These are phyloP conservation scores for Asterella californica DNA, from an alignment of 225 moss, liverwort and hornwort genomes.

Conservation along the genomic window DNA sequence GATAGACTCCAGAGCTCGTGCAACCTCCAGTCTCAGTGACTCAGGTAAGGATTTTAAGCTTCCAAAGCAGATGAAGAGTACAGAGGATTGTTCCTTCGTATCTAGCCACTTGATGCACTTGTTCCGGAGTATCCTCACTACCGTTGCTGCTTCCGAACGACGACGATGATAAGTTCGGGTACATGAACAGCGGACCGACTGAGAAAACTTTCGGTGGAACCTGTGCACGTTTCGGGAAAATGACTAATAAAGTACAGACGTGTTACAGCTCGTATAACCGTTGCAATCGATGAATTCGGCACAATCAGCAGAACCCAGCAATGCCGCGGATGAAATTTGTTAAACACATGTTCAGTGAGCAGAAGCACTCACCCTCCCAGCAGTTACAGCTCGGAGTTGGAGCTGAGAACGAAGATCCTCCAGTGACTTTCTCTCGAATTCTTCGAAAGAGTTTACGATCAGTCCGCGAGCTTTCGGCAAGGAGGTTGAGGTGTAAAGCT, in stretches of 20 bases:
- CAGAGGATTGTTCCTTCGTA: constrained; percentile 16
- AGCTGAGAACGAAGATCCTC: constrained; percentile 25
- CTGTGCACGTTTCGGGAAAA: too few relatives aligned
- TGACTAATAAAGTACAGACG: too few relatives aligned
- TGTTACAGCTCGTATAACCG: too few relatives aligned
- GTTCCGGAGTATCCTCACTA: too few relatives aligned
- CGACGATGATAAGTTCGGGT: constrained; percentile 6
- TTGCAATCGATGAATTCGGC: not conserved
- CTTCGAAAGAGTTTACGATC: constrained; percentile 31
- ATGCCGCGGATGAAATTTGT: not conserved
- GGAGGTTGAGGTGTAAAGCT: not conserved
- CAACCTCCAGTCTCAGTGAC: constrained; percentile 12
- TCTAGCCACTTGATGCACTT: constrained; percentile 29
- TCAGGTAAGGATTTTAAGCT: not conserved
- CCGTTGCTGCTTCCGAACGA: not conserved
- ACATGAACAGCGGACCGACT: constrained; percentile 17
- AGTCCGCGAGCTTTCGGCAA: constrained; percentile 13
- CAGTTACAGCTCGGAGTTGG: not conserved
- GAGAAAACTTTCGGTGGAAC: constrained; percentile 14
- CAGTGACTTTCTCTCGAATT: constrained; percentile 19
- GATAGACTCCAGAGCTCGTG: constrained; percentile 27
- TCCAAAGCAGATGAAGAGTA: constrained; percentile 41
- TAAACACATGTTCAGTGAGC: not conserved
- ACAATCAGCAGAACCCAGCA: not conserved
- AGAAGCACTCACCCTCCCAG: not conserved